Evolutionary conservation across 1,284 basidiomycete species (phyloP).

Genomic region (Anthracocystis panici-leucophaei): DNA sequence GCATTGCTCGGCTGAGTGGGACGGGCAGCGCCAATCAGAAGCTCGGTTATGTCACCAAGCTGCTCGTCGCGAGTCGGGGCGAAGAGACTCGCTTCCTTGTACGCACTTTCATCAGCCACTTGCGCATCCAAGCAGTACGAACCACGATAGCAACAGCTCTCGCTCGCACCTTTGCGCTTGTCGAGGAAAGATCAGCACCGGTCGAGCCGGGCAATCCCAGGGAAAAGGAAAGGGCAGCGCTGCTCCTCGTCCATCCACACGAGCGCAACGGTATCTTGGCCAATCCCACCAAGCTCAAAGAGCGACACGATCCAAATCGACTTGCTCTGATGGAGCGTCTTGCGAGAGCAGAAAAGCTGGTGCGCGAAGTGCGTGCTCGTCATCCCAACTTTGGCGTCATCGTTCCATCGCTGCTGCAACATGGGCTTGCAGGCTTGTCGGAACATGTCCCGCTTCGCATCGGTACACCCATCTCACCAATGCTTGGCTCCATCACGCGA

Average conservation of each 20-base stretch:
- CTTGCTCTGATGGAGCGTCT: slow-evolving; percentile 60
- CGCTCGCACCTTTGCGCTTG: slow-evolving; percentile 81
- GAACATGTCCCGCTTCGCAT: slow-evolving; percentile 78
- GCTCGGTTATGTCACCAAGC: slow-evolving; percentile 81
- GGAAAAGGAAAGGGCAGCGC: slow-evolving; percentile 29
- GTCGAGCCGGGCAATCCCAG: slow-evolving; percentile 15
- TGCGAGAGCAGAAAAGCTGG: slow-evolving; percentile 70
- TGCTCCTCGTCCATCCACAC: slow-evolving; percentile 34
- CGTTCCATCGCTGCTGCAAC: slow-evolving; percentile 74
- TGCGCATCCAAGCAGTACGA: slow-evolving; percentile 84
- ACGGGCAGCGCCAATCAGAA: slow-evolving; percentile 81
- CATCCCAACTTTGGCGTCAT: slow-evolving; percentile 91
- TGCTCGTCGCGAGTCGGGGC: slow-evolving; percentile 84
- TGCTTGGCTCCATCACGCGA: slow-evolving; percentile 76
- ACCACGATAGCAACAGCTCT: slow-evolving; percentile 85
- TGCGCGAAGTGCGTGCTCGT: slow-evolving; percentile 81
- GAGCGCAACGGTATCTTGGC: slow-evolving; percentile 61
- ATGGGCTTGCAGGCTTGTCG: slow-evolving; percentile 62
- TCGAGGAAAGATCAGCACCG: slow-evolving; percentile 22
- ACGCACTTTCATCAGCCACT: slow-evolving; percentile 82
- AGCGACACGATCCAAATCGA: slow-evolving; percentile 63
- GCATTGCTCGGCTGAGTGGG: slow-evolving; percentile 76
- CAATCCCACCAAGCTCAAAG: slow-evolving; percentile 66
- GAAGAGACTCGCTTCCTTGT: slow-evolving; percentile 88
- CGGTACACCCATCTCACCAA: slow-evolving; percentile 74